Conservation (phyloP, 306 rosid species). For the Aeschynomene evenia region DNA sequence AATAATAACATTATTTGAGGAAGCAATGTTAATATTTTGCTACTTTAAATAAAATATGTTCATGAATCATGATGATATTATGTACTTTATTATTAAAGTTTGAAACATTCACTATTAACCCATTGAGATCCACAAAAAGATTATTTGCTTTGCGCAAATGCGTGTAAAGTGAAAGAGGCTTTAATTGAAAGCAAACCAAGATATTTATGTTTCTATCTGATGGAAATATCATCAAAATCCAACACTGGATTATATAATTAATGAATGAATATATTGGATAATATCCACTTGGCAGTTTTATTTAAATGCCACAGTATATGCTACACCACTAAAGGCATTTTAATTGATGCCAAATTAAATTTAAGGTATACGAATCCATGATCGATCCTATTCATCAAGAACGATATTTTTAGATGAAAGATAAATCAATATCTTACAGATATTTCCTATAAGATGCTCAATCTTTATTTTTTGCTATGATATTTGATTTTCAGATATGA, state of each 20-base stretch:
- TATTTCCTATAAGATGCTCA: background rate
- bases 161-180: conserved; percentile 23
- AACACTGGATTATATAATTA: no score
- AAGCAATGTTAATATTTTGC: background rate
- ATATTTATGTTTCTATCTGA: conserved; percentile 29
- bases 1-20: no score
- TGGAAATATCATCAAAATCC: conserved; percentile 23
- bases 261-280: conserved; percentile 1
- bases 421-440: background rate
- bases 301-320: conserved; percentile 5
- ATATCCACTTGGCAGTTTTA: background rate
- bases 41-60: background rate
- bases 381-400: background rate
- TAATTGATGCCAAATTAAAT: background rate
- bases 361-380: background rate
- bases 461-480: background rate
- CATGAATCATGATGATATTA: background rate
- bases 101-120: background rate
- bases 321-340: conserved; percentile 8
- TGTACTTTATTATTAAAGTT: background rate
- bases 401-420: background rate
- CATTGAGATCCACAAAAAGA: background rate
- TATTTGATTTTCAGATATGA: background rate
- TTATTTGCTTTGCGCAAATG: background rate
- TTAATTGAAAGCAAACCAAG: conserved; percentile 17